Evolutionary conservation across 768 basidiomycete genomes (phyloP), one percentile per base, ranked within the genome.

Genomic region (Tricholoma saponaceum): DNA sequence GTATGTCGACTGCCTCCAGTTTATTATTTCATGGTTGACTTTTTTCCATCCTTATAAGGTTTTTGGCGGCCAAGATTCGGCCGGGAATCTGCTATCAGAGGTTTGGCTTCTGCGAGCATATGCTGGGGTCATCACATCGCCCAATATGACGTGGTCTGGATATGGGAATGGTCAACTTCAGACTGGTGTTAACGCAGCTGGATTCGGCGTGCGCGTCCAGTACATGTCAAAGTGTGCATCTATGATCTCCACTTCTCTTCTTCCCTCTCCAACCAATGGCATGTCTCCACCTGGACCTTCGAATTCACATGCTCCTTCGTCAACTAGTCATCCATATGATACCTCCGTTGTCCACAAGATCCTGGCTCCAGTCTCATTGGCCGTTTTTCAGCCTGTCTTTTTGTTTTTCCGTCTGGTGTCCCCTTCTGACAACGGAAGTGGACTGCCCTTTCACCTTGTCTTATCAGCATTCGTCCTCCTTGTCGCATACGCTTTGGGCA

Each of bases 61-160:
- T 9, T 93, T 90, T 61, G 91, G 91, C 32, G 91, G 91, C 39
- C 80, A 80, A 62, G 89, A 90, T 66, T 74, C 76, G 44, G 67
- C 73, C 55, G 90, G 90, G 13, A 81, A 75, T 23, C 85, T 89
- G 65, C 75, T 91, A 3, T 80, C 83, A 39, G 91, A 93, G 56
- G 66, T 93, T 10, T 93, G 91, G 91, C 68, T 93, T 7, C 76
- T 93, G 59, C 77, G 91, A 54, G 81, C 88, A 4, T 92, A 92
- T 69, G 77, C 79, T 59, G 86, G 77, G n/a, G 69, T 78, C 30
- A 65, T 89, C 55, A 79, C 80, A n/a, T 61, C 79, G n/a, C 79
- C 83, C 1, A 75, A 77, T 51, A 70, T 78, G 56, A 71, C 70
- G 6, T 90, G 87, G 89, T 67, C 78, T 30, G 86, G 86, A 13